Evolutionary conservation across 352 stramenopile species (phyloP).

Genomic region (Phytophthora niederhauseri): DNA sequence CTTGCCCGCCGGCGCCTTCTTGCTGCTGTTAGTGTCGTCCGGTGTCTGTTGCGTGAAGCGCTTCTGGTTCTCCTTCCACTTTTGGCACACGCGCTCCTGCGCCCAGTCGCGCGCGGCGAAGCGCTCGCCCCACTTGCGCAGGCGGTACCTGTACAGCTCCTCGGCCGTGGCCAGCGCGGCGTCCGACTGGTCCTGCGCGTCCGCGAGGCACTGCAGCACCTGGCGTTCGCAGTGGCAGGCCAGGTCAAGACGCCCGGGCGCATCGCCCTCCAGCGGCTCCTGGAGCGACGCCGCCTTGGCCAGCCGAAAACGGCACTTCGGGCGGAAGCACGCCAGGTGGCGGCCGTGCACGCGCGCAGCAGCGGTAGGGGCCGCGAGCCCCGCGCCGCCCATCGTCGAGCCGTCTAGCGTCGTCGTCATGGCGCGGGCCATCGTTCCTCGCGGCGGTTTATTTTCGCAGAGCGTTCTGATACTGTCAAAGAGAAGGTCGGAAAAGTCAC

Average conservation of each 20-base stretch:
- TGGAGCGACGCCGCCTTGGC: slow-evolving; percentile 4
- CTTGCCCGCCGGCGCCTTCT: slow-evolving; percentile 28
- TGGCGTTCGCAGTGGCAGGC: slow-evolving; percentile 53
- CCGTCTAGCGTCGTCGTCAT: not conserved
- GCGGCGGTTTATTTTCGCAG: not conserved
- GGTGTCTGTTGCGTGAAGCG: slow-evolving; percentile 41
- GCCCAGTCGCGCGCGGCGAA: slow-evolving; percentile 64
- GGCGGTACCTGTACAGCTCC: slow-evolving; percentile 33
- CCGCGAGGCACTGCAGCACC: slow-evolving; percentile 50
- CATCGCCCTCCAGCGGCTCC: not conserved
- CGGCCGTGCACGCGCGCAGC: slow-evolving; percentile 38
- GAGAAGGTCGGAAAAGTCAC: not conserved
- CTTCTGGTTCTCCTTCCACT: slow-evolving; percentile 76
- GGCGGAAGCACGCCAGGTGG: slow-evolving; percentile 69
- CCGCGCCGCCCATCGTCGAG: not conserved
- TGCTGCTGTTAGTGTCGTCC: slow-evolving; percentile 15
- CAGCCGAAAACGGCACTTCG: slow-evolving; percentile 56
- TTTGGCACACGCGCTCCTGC: slow-evolving; percentile 60
- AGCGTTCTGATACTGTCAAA: not conserved
- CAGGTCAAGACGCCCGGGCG: slow-evolving; percentile 23
- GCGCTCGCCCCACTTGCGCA: slow-evolving; percentile 64
- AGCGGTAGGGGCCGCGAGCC: not conserved
- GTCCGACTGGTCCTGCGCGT: slow-evolving; percentile 11
- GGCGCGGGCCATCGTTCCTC: not conserved
- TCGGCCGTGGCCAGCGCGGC: slow-evolving; percentile 31